Evolutionary conservation across 1,284 basidiomycete species (phyloP).

Genomic region (Cutaneotrichosporon cavernicola): DNA sequence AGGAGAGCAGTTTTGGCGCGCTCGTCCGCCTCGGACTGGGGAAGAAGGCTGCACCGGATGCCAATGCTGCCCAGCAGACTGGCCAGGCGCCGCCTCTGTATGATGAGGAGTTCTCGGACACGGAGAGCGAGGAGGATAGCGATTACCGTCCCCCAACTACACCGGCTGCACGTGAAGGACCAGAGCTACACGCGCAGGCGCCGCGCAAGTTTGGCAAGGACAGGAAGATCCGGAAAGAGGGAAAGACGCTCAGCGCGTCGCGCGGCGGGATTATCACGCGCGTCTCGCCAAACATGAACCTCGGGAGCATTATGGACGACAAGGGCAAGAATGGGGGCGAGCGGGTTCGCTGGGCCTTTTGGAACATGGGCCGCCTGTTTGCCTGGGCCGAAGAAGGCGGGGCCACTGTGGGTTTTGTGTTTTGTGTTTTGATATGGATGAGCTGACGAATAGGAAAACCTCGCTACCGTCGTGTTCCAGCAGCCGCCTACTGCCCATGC

Average conservation of each 20-base stretch:
- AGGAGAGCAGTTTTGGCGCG: constrained; percentile 39
- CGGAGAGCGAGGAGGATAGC: constrained; percentile 18
- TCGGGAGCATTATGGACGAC: constrained; percentile 63
- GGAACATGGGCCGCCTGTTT: constrained; percentile 74
- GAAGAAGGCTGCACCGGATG: constrained; percentile 13
- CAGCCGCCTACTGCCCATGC: constrained; percentile 84
- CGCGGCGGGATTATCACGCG: constrained; percentile 28
- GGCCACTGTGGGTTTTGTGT: constrained; percentile 9
- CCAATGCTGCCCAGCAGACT: neutral
- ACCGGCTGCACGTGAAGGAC: neutral
- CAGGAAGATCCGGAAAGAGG: constrained; percentile 14
- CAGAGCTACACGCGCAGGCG: constrained; percentile 6
- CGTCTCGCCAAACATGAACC: constrained; percentile 53
- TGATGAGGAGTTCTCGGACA: constrained; percentile 24
- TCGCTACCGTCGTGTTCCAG: constrained; percentile 80
- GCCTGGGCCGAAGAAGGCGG: constrained; percentile 75
- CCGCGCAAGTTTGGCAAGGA: constrained; percentile 10
- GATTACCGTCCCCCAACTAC: constrained; percentile 8
- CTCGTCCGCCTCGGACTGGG: constrained; percentile 26
- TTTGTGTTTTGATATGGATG: too few species aligned
- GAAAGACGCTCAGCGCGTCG: constrained; percentile 18
- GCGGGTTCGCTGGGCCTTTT: constrained; percentile 70
- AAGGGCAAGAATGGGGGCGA: constrained; percentile 74
- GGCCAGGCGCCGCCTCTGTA: constrained; percentile 18
- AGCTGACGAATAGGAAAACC: constrained; percentile 64